phyloP scores from a whole-genome alignment of 768 basidiomycete genomes.

The Phlebiopsis flavidoalba region DNA sequence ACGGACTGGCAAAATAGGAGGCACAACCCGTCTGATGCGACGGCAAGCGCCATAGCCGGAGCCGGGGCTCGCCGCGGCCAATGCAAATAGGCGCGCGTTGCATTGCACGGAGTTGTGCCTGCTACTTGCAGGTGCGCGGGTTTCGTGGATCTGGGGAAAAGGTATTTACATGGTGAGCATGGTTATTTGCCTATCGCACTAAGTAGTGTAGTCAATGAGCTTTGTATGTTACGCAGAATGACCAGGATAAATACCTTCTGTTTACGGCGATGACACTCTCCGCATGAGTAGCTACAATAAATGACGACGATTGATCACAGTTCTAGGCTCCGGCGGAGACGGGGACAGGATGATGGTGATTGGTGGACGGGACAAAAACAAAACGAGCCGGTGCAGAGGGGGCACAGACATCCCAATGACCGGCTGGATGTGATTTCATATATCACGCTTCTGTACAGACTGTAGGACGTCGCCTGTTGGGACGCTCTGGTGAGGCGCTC shows the following conservation, averaged over 20 bases:
- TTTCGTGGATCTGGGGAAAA: neutral
- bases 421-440: neutral
- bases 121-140: neutral
- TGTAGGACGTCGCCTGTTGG: neutral
- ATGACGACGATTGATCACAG: neutral
- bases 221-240: slow-evolving; percentile 12
- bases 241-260: slow-evolving; percentile 57
- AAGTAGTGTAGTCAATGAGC: neutral
- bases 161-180: slow-evolving; percentile 67
- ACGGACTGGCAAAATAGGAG: slow-evolving; percentile 1
- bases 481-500: neutral
- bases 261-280: slow-evolving; percentile 84
- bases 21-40: slow-evolving; percentile 9
- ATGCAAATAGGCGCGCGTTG: neutral
- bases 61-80: neutral
- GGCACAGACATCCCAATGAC: neutral
- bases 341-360: neutral
- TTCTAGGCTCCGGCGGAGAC: neutral
- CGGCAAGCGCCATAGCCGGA: neutral
- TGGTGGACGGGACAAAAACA: neutral
- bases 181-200: slow-evolving; percentile 87
- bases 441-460: neutral
- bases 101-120: neutral
- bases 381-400: neutral
- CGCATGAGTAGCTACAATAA: slow-evolving; percentile 66